These are phyloP conservation scores for Yueomyces sp. DNA, from an alignment of 805 yeast species.

Conservation along the genomic window DNA sequence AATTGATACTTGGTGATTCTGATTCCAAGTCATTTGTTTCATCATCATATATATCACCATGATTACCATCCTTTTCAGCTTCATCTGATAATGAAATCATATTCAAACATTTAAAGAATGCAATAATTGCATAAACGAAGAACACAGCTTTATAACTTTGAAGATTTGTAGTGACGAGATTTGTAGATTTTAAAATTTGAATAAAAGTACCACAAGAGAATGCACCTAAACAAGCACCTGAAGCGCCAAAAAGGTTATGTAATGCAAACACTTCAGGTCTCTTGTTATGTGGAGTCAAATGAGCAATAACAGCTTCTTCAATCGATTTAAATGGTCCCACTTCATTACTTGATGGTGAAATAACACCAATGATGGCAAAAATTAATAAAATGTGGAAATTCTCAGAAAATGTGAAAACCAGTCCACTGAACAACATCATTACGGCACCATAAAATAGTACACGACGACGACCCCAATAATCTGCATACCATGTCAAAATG, in stretches of 20 bases:
- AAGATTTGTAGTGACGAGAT: conserved; percentile 23
- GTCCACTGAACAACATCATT: conserved; percentile 58
- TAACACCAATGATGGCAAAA: conserved; percentile 75
- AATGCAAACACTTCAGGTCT: conserved; percentile 67
- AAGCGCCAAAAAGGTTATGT: conserved; percentile 54
- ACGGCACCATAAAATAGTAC: conserved; percentile 52
- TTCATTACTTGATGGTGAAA: conserved; percentile 81
- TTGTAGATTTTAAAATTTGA: conserved; percentile 28
- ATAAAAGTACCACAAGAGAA: conserved; percentile 47
- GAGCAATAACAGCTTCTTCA: conserved; percentile 75
- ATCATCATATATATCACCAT: neutral
- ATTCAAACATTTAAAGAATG: conserved; percentile 36
- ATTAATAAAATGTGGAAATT: conserved; percentile 41
- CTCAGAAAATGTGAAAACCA: conserved; percentile 43
- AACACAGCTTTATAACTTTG: conserved; percentile 46
- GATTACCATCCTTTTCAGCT: conserved; percentile 34
- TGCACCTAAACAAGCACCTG: conserved; percentile 67
- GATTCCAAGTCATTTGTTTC: conserved; percentile 6
- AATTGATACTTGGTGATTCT: conserved; percentile 15
- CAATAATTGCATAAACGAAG: conserved; percentile 39
- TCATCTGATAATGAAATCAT: conserved; percentile 37
- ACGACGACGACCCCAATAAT: conserved; percentile 48
- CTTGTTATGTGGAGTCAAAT: conserved; percentile 48
- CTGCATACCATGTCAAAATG: conserved; percentile 65
- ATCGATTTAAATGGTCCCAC: conserved; percentile 83